phyloP scores from a whole-genome alignment of 1,284 basidiomycete genomes.

The Apiotrichum porosum region DNA sequence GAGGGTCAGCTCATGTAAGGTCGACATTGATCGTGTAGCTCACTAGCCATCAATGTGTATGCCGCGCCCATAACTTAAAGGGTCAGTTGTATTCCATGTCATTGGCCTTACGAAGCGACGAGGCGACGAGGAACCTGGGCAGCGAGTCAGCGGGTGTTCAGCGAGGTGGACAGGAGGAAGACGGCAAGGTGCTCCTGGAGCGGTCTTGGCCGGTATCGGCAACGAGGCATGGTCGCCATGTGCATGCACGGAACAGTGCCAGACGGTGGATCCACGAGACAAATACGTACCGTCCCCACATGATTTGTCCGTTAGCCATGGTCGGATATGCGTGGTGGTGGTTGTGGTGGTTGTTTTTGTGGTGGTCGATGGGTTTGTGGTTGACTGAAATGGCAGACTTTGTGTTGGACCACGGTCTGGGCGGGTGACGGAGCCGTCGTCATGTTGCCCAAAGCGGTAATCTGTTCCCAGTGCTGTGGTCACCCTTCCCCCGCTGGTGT shows the following conservation, averaged over 20 bases:
- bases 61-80: constrained; percentile 11
- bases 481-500: no score
- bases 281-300: constrained; percentile 34
- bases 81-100: background rate
- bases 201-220: no score
- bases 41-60: constrained; percentile 11
- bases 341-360: background rate
- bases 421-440: no score
- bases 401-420: no score
- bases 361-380: no score
- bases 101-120: constrained; percentile 25
- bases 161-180: background rate
- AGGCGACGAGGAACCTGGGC: constrained; percentile 29
- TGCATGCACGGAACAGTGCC: no score
- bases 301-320: constrained; percentile 20
- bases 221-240: no score
- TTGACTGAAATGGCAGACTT: no score
- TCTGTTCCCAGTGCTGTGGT: no score
- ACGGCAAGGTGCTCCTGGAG: background rate
- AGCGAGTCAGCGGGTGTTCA: constrained; percentile 4
- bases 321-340: background rate
- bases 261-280: background rate
- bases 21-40: background rate
- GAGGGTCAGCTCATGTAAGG: background rate
- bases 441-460: no score